A percentile compares a stretch with the other conserved stretches of the same genome.
These are phyloP conservation scores for Zygoascus flipseniorum DNA, from an alignment of 805 yeast genomes.

Conservation along the genomic window DNA sequence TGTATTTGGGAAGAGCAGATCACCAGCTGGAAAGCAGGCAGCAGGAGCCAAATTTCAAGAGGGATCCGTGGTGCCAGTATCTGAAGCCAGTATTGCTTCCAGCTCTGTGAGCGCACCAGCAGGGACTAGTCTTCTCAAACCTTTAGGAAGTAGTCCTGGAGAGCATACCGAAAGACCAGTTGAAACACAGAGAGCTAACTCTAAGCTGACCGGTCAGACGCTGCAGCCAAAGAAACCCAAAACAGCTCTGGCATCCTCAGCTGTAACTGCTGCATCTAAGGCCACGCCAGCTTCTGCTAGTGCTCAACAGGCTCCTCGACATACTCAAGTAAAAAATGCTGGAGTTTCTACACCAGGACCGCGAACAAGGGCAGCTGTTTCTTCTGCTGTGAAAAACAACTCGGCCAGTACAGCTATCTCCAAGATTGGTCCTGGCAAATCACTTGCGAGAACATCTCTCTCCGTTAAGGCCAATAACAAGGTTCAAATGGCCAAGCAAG, in stretches of 20 bases:
- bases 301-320: not conserved
- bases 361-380: not conserved
- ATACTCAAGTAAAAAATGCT: not conserved
- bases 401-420: not conserved
- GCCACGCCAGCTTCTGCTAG: not conserved
- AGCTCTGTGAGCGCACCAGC: not conserved
- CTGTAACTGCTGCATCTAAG: not conserved
- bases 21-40: not conserved
- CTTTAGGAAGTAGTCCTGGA: not conserved
- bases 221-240: slow-evolving; percentile 5
- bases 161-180: not conserved
- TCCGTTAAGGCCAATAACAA: not conserved
- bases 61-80: not conserved
- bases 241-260: not conserved
- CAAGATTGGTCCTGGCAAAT: not conserved
- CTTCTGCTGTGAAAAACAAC: not conserved
- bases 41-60: not conserved
- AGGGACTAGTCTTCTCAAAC: not conserved
- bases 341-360: not conserved
- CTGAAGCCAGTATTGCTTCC: not conserved
- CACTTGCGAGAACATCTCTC: slow-evolving; percentile 3
- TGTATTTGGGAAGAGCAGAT: not conserved
- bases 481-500: not conserved
- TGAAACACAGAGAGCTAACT: not conserved
- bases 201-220: slow-evolving; percentile 7